Percentiles rank a stretch among this genome's conserved stretches.
Evolutionary conservation across 108 stramenopile genomes (phyloP).

Genomic region (Skeletonema menzelii): DNA sequence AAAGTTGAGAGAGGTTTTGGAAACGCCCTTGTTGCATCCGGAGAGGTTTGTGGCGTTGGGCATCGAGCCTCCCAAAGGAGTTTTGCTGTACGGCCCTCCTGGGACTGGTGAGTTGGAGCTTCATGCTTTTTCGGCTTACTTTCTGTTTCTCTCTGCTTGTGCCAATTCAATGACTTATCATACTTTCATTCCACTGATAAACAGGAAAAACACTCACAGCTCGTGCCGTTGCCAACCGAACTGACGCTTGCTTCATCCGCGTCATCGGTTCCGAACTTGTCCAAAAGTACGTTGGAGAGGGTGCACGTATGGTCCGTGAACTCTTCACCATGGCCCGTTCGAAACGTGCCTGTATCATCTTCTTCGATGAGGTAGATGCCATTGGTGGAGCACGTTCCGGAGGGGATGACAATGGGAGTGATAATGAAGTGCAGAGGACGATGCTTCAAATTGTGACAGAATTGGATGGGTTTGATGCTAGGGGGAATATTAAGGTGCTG

Average conservation of each 20-base stretch:
- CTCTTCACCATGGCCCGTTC: constrained; percentile 98
- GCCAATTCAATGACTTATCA: not conserved
- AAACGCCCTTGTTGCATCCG: constrained; percentile 69
- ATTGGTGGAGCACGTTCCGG: constrained; percentile 89
- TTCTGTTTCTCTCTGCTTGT: too few species aligned
- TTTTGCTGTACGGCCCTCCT: constrained; percentile 87
- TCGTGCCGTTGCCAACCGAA: constrained; percentile 94
- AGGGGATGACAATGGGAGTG: constrained; percentile 73
- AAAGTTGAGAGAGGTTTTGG: constrained; percentile 85
- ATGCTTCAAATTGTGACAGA: constrained; percentile 97
- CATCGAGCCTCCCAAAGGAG: constrained; percentile 78
- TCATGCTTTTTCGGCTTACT: not conserved
- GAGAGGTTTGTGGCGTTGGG: constrained; percentile 64
- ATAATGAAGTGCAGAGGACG: constrained; percentile 94
- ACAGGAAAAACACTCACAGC: constrained; percentile 98
- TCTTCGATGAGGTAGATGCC: constrained; percentile 98
- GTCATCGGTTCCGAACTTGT: constrained; percentile 96
- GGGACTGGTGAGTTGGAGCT: constrained; percentile 49
- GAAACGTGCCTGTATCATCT: constrained; percentile 95
- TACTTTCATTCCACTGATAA: not conserved
- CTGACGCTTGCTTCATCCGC: constrained; percentile 93
- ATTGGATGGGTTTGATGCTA: constrained; percentile 93
- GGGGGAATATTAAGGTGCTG: constrained; percentile 71
- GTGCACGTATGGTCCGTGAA: constrained; percentile 99
- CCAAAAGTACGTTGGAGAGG: constrained; percentile 97